phyloP scores from a whole-genome alignment of 345 rosid species.

The Hypericum androsaemum region DNA sequence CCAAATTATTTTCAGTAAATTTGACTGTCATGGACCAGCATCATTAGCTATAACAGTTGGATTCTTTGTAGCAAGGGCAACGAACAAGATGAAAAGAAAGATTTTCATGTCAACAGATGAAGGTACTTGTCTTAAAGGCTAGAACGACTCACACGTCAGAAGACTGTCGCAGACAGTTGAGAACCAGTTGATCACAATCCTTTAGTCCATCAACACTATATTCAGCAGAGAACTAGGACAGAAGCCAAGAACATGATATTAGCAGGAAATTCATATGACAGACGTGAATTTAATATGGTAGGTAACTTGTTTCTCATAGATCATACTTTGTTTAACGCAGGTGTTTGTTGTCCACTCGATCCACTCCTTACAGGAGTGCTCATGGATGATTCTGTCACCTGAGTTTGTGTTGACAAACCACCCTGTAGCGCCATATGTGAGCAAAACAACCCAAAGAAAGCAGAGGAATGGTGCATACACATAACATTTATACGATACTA shows the following conservation, averaged over 20 bases:
- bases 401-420: conserved; percentile 30
- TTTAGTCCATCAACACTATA: conserved; percentile 44
- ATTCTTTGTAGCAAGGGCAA: not conserved
- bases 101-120: no score
- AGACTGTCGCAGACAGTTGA: conserved; percentile 66
- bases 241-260: not conserved
- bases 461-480: not conserved
- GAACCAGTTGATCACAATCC: conserved; percentile 64
- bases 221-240: conserved; percentile 38
- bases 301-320: conserved; percentile 1
- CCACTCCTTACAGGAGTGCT: conserved; percentile 28
- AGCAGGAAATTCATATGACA: not conserved
- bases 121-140: not conserved
- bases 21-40: not conserved
- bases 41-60: no score
- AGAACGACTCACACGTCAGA: conserved; percentile 51
- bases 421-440: conserved; percentile 23
- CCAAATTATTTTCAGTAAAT: not conserved
- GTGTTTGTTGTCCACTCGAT: conserved; percentile 30
- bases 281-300: not conserved
- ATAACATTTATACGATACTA: not conserved
- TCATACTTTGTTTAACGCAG: conserved; percentile 44
- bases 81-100: not conserved
- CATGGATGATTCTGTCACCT: conserved; percentile 25
- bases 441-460: conserved; percentile 3